A percentile compares a stretch with the other conserved stretches of the same genome.
These are phyloP conservation scores for Ramularia endophylla DNA, from an alignment of 2,329 filamentous ascomycete genomes.

Conservation along the genomic window DNA sequence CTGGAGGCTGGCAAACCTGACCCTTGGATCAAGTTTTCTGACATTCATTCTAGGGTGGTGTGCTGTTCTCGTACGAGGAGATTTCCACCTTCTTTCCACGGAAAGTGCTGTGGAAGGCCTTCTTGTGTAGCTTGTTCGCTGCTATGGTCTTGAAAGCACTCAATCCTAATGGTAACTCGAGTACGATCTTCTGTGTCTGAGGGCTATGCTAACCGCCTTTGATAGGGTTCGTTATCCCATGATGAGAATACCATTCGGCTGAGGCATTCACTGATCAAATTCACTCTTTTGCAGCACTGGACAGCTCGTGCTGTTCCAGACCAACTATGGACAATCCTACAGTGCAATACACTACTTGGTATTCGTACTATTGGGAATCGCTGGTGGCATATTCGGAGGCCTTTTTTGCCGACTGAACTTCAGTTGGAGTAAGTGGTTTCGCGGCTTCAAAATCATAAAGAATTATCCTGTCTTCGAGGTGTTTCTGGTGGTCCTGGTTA, in stretches of 20 bases:
- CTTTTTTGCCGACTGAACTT: conserved; percentile 55
- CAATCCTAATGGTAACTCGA: too few relatives aligned
- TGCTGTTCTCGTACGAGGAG: conserved; percentile 56
- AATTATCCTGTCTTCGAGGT: conserved; percentile 52
- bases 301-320: conserved; percentile 56
- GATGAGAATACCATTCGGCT: too few relatives aligned
- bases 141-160: conserved; percentile 51
- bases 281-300: conserved; percentile 51
- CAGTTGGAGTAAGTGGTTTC: conserved; percentile 52
- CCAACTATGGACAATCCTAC: conserved; percentile 53
- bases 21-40: too few relatives aligned
- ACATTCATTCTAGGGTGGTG: too few relatives aligned
- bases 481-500: conserved; percentile 48
- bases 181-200: too few relatives aligned
- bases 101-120: conserved; percentile 54
- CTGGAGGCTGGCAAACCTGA: too few relatives aligned
- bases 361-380: conserved; percentile 51
- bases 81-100: conserved; percentile 56
- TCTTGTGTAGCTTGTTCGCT: conserved; percentile 52
- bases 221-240: too few relatives aligned
- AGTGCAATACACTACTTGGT: conserved; percentile 50
- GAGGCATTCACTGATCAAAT: too few relatives aligned
- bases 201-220: too few relatives aligned
- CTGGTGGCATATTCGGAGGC: conserved; percentile 55
- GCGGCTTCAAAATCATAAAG: conserved; percentile 48